These are phyloP conservation scores for Colletotrichum tofieldiae DNA, from an alignment of 2,329 filamentous ascomycete genomes.

Conservation along the genomic window DNA sequence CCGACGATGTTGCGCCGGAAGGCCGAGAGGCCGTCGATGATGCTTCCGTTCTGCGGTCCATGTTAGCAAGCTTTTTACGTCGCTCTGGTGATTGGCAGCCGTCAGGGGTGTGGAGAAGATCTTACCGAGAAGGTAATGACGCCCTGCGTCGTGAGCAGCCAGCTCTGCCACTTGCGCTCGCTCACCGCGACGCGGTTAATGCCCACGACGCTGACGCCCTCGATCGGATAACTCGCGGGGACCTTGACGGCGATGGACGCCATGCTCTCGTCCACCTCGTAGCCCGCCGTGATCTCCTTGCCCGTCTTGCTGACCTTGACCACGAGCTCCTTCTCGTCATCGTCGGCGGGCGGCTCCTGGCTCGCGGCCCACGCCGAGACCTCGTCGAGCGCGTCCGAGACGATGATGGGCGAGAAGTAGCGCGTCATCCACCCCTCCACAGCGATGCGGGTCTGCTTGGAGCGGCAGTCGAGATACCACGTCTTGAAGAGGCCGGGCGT, in stretches of 20 bases:
- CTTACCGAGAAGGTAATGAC: slow-evolving; percentile 89
- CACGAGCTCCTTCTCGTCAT: slow-evolving; percentile 70
- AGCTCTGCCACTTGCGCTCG: slow-evolving; percentile 93
- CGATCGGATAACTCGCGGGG: slow-evolving; percentile 86
- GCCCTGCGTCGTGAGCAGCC: slow-evolving; percentile 90
- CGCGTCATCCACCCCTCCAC: slow-evolving; percentile 90
- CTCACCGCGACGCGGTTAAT: slow-evolving; percentile 88
- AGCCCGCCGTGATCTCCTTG: slow-evolving; percentile 85
- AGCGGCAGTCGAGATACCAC: slow-evolving; percentile 89
- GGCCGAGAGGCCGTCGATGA: slow-evolving; percentile 88
- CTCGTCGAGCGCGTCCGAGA: slow-evolving; percentile 76
- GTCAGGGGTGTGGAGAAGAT: slow-evolving; percentile 13
- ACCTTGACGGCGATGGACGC: slow-evolving; percentile 88
- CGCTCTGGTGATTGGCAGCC: background rate
- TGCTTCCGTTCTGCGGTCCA: slow-evolving; percentile 76
- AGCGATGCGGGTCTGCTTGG: slow-evolving; percentile 83
- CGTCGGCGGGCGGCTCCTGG: slow-evolving; percentile 63
- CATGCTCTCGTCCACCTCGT: slow-evolving; percentile 89
- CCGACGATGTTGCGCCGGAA: slow-evolving; percentile 91
- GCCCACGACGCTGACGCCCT: slow-evolving; percentile 81
- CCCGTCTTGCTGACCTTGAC: slow-evolving; percentile 82
- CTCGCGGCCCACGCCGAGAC: slow-evolving; percentile 77
- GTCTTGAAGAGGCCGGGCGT: slow-evolving; percentile 83
- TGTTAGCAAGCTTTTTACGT: slow-evolving; percentile 19
- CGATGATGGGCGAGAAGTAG: slow-evolving; percentile 82